phyloP scores from a whole-genome alignment of 2,329 filamentous ascomycete genomes.

The Metarhizium brunneum region DNA sequence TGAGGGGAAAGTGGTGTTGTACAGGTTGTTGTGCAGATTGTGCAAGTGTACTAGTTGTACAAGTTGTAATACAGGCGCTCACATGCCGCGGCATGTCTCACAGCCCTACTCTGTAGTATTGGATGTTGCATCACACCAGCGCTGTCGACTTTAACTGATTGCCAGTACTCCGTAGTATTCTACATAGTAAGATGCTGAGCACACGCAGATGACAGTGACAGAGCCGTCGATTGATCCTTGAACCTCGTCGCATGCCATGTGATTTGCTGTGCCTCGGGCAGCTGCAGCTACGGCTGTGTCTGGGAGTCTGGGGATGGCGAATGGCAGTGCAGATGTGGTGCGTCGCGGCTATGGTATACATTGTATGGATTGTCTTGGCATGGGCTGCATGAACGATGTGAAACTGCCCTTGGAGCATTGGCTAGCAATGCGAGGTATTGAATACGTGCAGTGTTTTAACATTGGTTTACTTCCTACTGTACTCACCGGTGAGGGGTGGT shows the following conservation, averaged over 20 bases:
- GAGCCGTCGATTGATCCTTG: background rate
- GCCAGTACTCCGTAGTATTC: too few relatives aligned
- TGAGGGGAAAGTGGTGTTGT: background rate
- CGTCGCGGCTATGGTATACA: too few relatives aligned
- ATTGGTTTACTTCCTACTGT: too few relatives aligned
- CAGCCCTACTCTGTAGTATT: background rate
- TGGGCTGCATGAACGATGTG: too few relatives aligned
- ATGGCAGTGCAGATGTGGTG: slow-evolving; percentile 21
- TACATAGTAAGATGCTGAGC: too few relatives aligned
- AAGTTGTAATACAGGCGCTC: background rate
- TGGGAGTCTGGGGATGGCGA: slow-evolving; percentile 18
- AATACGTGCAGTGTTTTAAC: too few relatives aligned
- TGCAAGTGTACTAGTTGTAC: too few relatives aligned
- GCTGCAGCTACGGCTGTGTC: background rate
- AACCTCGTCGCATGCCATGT: background rate
- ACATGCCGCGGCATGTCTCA: background rate
- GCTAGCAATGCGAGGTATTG: too few relatives aligned
- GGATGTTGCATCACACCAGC: too few relatives aligned
- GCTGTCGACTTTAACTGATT: background rate
- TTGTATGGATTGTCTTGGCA: too few relatives aligned
- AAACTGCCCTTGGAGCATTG: too few relatives aligned
- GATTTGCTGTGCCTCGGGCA: slow-evolving; percentile 10
- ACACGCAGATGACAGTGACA: background rate
- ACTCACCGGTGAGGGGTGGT: too few relatives aligned
- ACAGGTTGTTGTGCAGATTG: background rate